A percentile compares a stretch with the other conserved stretches of the same genome.
phyloP scores from a whole-genome alignment of 1,284 basidiomycete genomes.

The Abortiporus biennis region DNA sequence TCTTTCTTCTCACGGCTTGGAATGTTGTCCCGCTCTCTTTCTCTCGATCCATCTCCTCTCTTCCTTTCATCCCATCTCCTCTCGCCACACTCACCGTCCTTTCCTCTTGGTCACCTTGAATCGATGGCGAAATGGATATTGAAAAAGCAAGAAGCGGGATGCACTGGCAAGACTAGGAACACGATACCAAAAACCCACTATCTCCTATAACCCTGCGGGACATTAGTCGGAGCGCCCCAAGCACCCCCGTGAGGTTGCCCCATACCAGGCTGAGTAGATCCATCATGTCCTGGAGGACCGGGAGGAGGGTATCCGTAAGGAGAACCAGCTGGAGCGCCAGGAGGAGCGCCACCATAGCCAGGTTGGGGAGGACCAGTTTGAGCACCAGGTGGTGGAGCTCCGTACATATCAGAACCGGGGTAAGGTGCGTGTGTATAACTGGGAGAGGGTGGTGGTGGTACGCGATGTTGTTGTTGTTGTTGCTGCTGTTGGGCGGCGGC shows the following conservation, averaged over 20 bases:
- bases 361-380: conserved; percentile 2
- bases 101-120: too few species aligned
- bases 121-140: too few species aligned
- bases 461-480: conserved; percentile 6
- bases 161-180: too few species aligned
- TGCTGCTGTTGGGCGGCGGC: too few species aligned
- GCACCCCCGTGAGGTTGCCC: neutral
- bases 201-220: conserved; percentile 6
- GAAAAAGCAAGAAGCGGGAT: too few species aligned
- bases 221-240: conserved; percentile 2
- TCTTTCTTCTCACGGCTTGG: too few species aligned
- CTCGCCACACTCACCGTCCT: too few species aligned
- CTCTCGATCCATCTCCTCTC: too few species aligned
- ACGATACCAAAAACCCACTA: too few species aligned
- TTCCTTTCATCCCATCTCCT: too few species aligned
- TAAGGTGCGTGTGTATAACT: conserved; percentile 4
- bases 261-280: neutral
- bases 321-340: conserved; percentile 1
- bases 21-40: too few species aligned
- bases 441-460: conserved; percentile 1
- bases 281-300: neutral
- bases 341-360: conserved; percentile 2
- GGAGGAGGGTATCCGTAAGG: neutral
- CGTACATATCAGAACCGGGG: conserved; percentile 4
- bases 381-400: too few species aligned